Evolutionary conservation across 495 filamentous ascomycete genomes (phyloP).

Genomic region (Podospora australis): DNA sequence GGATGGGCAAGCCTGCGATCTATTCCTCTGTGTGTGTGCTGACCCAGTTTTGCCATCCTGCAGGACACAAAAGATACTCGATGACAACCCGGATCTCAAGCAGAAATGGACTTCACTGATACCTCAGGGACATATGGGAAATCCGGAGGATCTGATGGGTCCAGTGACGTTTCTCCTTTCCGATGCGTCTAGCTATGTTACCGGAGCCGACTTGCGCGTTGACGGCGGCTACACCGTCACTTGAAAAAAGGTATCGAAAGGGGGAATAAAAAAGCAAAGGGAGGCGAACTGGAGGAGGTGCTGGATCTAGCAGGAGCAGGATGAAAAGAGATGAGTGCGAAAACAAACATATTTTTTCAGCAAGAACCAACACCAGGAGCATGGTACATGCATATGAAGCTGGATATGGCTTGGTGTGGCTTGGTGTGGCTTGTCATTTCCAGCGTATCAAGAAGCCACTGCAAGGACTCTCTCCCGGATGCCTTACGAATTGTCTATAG

Average conservation of each 20-base stretch:
- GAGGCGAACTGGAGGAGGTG: too few species aligned
- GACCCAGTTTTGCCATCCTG: not conserved
- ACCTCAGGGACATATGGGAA: slow-evolving; percentile 85
- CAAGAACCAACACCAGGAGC: too few species aligned
- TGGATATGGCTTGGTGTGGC: too few species aligned
- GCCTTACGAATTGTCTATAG: too few species aligned
- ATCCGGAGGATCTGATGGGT: slow-evolving; percentile 88
- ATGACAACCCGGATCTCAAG: slow-evolving; percentile 83
- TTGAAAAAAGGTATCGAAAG: slow-evolving; percentile 1
- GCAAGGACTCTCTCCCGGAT: too few species aligned
- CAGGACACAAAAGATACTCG: slow-evolving; percentile 88
- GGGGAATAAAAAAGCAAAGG: not conserved
- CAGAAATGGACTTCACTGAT: slow-evolving; percentile 86
- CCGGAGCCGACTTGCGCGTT: slow-evolving; percentile 81
- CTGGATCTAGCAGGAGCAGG: too few species aligned
- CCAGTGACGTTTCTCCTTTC: slow-evolving; percentile 84
- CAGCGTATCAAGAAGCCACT: too few species aligned
- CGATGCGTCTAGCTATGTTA: slow-evolving; percentile 81
- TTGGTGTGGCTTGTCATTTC: too few species aligned
- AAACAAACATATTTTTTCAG: too few species aligned
- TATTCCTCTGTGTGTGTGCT: not conserved
- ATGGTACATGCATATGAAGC: too few species aligned
- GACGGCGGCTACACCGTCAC: slow-evolving; percentile 90
- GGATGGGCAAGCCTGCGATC: too few species aligned
- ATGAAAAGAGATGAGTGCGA: too few species aligned